Evolutionary conservation across 2,329 filamentous ascomycete species (phyloP).

Genomic region (Colletotrichum graminicola): DNA sequence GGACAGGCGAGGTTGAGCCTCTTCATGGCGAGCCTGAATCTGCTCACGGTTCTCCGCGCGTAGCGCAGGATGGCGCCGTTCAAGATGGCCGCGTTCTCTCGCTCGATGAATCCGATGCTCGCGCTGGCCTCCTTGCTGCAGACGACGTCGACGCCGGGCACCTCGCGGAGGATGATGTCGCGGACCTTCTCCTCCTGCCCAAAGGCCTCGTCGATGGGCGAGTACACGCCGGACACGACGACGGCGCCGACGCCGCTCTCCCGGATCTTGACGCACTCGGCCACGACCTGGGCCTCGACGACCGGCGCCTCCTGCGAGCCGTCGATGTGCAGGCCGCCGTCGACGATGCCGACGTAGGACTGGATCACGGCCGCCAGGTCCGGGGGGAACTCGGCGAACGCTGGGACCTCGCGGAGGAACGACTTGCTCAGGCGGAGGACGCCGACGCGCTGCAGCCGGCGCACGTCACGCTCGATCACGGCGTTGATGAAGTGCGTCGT

Average conservation of each 20-base stretch:
- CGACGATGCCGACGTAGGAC: constrained; percentile 59
- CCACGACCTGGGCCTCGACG: constrained; percentile 34
- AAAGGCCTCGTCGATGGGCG: constrained; percentile 61
- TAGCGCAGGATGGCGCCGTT: constrained; percentile 70
- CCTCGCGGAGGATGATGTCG: constrained; percentile 55
- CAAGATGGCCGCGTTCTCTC: constrained; percentile 74
- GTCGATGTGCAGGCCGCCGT: constrained; percentile 66
- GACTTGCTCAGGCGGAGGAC: constrained; percentile 67
- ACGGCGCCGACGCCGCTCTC: constrained; percentile 60
- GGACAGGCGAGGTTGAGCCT: constrained; percentile 64
- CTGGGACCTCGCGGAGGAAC: constrained; percentile 63
- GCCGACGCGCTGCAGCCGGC: constrained; percentile 62
- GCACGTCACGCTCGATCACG: constrained; percentile 65
- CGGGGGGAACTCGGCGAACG: constrained; percentile 65
- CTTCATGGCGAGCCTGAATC: constrained; percentile 65
- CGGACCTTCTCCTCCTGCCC: constrained; percentile 63
- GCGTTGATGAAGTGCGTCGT: constrained; percentile 72
- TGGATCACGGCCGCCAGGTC: constrained; percentile 62
- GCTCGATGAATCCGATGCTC: constrained; percentile 65
- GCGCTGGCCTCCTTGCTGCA: constrained; percentile 66
- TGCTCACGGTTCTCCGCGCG: constrained; percentile 60
- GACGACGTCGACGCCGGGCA: constrained; percentile 60
- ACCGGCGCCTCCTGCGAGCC: constrained; percentile 60
- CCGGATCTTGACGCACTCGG: constrained; percentile 55
- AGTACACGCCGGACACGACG: constrained; percentile 64